Evolutionary conservation across 495 filamentous ascomycete genomes (phyloP).

Genomic region (Bacidia rubella): DNA sequence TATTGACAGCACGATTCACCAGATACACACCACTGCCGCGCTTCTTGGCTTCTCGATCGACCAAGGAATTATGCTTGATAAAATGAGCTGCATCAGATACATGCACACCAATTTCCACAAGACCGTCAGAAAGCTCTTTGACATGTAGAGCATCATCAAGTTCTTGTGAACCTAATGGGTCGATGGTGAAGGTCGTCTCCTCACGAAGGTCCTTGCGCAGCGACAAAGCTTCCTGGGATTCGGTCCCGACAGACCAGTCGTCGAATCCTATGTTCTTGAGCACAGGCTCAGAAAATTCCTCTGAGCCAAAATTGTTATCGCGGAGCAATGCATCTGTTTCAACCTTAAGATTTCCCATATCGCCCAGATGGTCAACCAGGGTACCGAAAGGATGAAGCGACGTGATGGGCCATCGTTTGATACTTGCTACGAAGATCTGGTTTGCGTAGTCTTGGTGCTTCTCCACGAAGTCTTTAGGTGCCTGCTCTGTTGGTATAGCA

Average conservation of each 20-base stretch:
- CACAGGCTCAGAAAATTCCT: slow-evolving; percentile 95
- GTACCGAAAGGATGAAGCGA: slow-evolving; percentile 97
- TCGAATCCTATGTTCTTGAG: slow-evolving; percentile 82
- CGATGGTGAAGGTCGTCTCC: slow-evolving; percentile 83
- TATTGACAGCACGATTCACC: slow-evolving; percentile 77
- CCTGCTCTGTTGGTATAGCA: slow-evolving; percentile 95
- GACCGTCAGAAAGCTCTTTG: slow-evolving; percentile 64
- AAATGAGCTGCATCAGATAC: slow-evolving; percentile 95
- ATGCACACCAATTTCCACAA: slow-evolving; percentile 89
- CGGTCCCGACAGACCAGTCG: slow-evolving; percentile 74
- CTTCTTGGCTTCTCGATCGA: slow-evolving; percentile 96
- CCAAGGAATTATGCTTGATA: slow-evolving; percentile 87
- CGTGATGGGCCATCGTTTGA: slow-evolving; percentile 99
- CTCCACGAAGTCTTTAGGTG: slow-evolving; percentile 94
- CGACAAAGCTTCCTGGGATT: slow-evolving; percentile 61
- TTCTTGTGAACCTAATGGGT: slow-evolving; percentile 67
- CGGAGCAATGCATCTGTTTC: slow-evolving; percentile 94
- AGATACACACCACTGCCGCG: slow-evolving; percentile 91
- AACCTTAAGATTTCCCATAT: slow-evolving; percentile 92
- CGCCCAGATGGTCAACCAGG: slow-evolving; percentile 89
- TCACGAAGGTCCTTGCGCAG: slow-evolving; percentile 81
- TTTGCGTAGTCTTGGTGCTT: slow-evolving; percentile 96
- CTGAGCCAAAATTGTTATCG: slow-evolving; percentile 96
- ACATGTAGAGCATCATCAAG: slow-evolving; percentile 88
- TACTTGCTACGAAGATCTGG: slow-evolving; percentile 95